Percentiles rank a stretch among this genome's conserved stretches.
Evolutionary conservation across 176 grass and related monocot genomes (phyloP).

Genomic region (Neostapfia colusana): DNA sequence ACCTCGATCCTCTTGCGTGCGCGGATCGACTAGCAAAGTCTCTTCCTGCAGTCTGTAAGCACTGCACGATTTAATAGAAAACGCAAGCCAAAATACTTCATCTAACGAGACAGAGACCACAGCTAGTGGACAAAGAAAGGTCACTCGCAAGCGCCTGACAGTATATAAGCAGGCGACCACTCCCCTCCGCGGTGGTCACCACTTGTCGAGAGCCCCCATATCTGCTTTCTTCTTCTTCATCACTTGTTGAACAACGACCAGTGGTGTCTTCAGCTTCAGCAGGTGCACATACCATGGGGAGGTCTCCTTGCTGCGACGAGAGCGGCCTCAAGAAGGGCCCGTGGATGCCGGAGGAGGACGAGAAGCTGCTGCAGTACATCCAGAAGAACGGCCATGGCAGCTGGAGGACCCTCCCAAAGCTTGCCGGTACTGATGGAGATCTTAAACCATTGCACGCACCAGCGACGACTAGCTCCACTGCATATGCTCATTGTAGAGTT

Average conservation of each 20-base stretch:
- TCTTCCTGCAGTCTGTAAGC: constrained; percentile 4
- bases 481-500: neutral
- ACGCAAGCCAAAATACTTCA: neutral
- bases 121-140: constrained; percentile 13
- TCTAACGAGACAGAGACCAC: constrained; percentile 35
- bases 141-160: constrained; percentile 24
- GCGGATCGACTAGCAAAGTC: constrained; percentile 14
- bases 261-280: neutral
- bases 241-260: neutral
- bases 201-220: constrained; percentile 4
- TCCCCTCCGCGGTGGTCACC: constrained; percentile 5
- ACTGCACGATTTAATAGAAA: constrained; percentile 2
- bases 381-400: constrained; percentile 74
- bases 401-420: constrained; percentile 77
- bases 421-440: constrained; percentile 52
- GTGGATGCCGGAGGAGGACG: constrained; percentile 79
- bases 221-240: neutral
- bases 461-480: too few species aligned
- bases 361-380: constrained; percentile 74
- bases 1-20: constrained; percentile 16
- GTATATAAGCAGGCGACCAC: constrained; percentile 29
- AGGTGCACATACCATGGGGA: constrained; percentile 45
- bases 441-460: neutral
- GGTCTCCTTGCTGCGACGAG: constrained; percentile 66
- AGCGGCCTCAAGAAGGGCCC: constrained; percentile 82